A percentile compares a stretch with the other conserved stretches of the same genome.
Evolutionary conservation across 2,329 filamentous ascomycete genomes (phyloP).

Genomic region (Penicillium sp.): DNA sequence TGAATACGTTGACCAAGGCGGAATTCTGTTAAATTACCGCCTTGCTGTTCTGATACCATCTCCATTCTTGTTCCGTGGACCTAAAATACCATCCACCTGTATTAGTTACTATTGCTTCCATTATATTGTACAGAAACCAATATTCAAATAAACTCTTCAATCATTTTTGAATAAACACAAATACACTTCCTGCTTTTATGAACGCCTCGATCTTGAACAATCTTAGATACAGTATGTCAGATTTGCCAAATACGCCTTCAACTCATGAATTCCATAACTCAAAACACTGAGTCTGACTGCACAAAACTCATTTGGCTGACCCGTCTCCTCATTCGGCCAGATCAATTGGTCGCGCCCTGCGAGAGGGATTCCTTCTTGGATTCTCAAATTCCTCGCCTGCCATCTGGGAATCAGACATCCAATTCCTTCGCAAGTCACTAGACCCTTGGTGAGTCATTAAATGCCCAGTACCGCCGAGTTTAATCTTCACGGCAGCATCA

Average conservation of each 20-base stretch:
- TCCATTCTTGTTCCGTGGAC: conserved; percentile 25
- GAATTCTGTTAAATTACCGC: not conserved
- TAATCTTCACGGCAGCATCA: not conserved
- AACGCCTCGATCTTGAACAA: too few relatives aligned
- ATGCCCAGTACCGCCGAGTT: not conserved
- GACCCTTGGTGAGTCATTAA: not conserved
- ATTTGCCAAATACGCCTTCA: too few relatives aligned
- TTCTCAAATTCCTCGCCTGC: not conserved
- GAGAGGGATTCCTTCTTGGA: conserved; percentile 4
- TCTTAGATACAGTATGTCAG: not conserved
- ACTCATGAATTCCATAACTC: not conserved
- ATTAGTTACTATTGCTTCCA: not conserved
- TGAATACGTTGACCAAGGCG: conserved; percentile 4
- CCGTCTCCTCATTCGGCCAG: not conserved
- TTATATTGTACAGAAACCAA: not conserved
- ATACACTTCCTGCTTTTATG: too few relatives aligned
- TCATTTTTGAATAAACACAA: not conserved
- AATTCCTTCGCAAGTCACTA: not conserved
- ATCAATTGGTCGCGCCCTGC: not conserved
- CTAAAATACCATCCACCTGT: not conserved
- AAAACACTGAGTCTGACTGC: not conserved
- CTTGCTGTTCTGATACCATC: conserved; percentile 24
- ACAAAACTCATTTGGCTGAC: not conserved
- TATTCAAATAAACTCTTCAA: not conserved
- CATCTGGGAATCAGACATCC: not conserved